Evolutionary conservation across 2,329 filamentous ascomycete species (phyloP).

Genomic region (Fonsecaea nubica): DNA sequence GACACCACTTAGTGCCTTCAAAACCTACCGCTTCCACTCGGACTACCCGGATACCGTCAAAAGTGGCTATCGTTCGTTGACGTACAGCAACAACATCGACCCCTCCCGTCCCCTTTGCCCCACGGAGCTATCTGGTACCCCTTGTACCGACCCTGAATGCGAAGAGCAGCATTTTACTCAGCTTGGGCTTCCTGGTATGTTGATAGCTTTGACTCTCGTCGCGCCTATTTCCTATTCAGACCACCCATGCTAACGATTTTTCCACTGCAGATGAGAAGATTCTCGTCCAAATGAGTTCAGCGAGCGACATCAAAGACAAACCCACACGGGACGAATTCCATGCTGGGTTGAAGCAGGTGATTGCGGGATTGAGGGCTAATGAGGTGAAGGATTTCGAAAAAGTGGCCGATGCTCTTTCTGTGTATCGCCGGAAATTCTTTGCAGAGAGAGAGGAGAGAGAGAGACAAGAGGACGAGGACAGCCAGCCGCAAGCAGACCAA

Average conservation of each 20-base stretch:
- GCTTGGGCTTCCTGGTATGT: slow-evolving; percentile 76
- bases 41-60: slow-evolving; percentile 71
- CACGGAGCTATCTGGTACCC: slow-evolving; percentile 71
- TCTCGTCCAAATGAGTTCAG: slow-evolving; percentile 56
- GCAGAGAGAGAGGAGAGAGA: slow-evolving; percentile 26
- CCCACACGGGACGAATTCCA: slow-evolving; percentile 54
- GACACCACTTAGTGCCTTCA: slow-evolving; percentile 82
- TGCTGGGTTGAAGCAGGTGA: slow-evolving; percentile 55
- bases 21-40: slow-evolving; percentile 88
- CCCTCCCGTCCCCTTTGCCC: slow-evolving; percentile 75
- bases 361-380: slow-evolving; percentile 57
- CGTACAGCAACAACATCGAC: slow-evolving; percentile 91
- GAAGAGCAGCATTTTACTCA: slow-evolving; percentile 79
- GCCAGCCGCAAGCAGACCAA: not conserved
- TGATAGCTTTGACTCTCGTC: slow-evolving; percentile 27
- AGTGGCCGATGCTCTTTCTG: slow-evolving; percentile 57
- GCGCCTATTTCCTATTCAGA: not conserved
- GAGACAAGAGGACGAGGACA: not conserved
- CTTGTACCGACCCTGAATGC: slow-evolving; percentile 78
- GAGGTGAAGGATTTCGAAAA: slow-evolving; percentile 59
- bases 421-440: slow-evolving; percentile 53
- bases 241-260: slow-evolving; percentile 27
- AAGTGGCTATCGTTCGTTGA: slow-evolving; percentile 84
- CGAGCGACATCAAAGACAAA: slow-evolving; percentile 54
- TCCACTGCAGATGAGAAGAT: slow-evolving; percentile 57